Evolutionary conservation across 148 eudicot species (phyloP).

Genomic region (Fallopia convolvulus): DNA sequence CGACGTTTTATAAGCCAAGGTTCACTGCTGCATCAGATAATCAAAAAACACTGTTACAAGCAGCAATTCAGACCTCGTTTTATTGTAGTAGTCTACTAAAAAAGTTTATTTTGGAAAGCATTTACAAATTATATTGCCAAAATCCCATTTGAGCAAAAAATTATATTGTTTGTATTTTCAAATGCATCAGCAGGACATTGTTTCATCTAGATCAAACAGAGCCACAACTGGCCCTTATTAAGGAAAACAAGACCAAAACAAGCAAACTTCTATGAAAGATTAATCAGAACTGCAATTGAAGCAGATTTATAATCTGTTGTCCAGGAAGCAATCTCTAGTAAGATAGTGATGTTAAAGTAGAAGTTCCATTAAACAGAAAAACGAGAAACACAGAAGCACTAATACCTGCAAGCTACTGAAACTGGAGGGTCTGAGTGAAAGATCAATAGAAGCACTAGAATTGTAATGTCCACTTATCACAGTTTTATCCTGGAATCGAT

Average conservation of each 20-base stretch:
- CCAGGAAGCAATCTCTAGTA: background rate
- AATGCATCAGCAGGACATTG: background rate
- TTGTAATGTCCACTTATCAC: background rate
- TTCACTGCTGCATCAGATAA: background rate
- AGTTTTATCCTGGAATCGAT: slow-evolving; percentile 7
- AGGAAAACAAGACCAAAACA: background rate
- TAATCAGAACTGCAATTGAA: background rate
- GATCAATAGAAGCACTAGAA: background rate
- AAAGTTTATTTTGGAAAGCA: background rate
- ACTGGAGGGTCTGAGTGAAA: slow-evolving; percentile 1
- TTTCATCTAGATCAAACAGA: background rate
- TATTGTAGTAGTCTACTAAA: background rate
- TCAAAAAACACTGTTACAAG: background rate
- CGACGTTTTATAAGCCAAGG: background rate
- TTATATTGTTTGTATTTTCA: background rate
- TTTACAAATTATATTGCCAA: slow-evolving; percentile 4
- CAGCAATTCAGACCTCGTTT: background rate
- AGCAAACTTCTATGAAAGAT: background rate
- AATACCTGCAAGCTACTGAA: background rate
- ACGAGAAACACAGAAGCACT: background rate
- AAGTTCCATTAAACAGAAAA: background rate
- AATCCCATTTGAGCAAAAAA: background rate
- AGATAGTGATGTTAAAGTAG: background rate
- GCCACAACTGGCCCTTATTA: background rate
- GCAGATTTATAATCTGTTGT: background rate